Conservation (phyloP, 2,329 filamentous ascomycete species). For the Pseudogymnoascus sp. region DNA sequence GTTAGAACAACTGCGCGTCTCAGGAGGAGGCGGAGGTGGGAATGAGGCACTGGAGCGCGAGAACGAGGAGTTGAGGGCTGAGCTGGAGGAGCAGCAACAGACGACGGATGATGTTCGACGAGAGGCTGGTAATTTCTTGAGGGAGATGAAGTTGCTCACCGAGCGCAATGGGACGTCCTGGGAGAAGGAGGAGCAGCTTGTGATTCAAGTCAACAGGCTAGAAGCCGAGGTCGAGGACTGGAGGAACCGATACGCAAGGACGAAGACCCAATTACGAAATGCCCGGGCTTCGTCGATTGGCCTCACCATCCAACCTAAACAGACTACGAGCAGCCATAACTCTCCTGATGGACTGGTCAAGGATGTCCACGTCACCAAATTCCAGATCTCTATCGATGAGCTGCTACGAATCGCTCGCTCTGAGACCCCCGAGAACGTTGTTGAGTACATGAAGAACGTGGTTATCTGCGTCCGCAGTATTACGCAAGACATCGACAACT, state of each 20-base stretch:
- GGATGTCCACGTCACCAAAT: conserved; percentile 89
- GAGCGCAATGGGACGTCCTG: conserved; percentile 71
- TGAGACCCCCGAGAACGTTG: conserved; percentile 66
- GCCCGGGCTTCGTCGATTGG: conserved; percentile 77
- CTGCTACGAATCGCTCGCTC: conserved; percentile 70
- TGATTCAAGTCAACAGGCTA: conserved; percentile 66
- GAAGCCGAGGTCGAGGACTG: conserved; percentile 83
- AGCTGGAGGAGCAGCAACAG: conserved; percentile 67
- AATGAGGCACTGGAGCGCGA: conserved; percentile 56
- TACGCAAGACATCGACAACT: conserved; percentile 69
- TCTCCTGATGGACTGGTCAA: conserved; percentile 73
- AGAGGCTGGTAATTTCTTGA: conserved; percentile 75
- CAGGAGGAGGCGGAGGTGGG: conserved; percentile 25
- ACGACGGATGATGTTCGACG: conserved; percentile 80
- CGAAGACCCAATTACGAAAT: conserved; percentile 79
- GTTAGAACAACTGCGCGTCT: conserved; percentile 47
- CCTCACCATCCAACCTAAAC: conserved; percentile 56
- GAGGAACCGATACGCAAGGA: conserved; percentile 81
- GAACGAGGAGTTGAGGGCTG: conserved; percentile 61
- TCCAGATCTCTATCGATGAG: conserved; percentile 91
- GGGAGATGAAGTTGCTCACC: conserved; percentile 84
- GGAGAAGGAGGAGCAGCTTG: conserved; percentile 75
- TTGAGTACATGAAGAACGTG: conserved; percentile 82
- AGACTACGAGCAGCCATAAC: conserved; percentile 61
- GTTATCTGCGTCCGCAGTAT: conserved; percentile 78